A percentile compares a stretch with the other conserved stretches of the same genome.
These are phyloP conservation scores for Metschnikowia corniflorae DNA, from an alignment of 805 yeast genomes.

Conservation along the genomic window DNA sequence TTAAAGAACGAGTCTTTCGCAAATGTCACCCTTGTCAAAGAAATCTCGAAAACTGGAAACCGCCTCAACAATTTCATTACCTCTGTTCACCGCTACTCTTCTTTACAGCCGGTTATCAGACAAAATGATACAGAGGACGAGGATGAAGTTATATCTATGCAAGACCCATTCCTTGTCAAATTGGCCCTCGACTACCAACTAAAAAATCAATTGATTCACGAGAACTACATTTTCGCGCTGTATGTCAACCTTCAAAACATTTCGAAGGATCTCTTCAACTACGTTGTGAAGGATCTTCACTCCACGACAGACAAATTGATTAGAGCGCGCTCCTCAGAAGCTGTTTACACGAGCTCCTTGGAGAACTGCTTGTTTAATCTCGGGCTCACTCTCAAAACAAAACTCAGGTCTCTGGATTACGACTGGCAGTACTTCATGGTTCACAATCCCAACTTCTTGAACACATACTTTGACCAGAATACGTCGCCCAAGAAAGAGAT, in stretches of 20 bases:
- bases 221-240: conserved; percentile 41
- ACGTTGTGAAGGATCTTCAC: conserved; percentile 36
- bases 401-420: conserved; percentile 22
- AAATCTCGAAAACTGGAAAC: conserved; percentile 56
- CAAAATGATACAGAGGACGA: conserved; percentile 23
- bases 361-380: conserved; percentile 19
- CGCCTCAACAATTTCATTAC: conserved; percentile 38
- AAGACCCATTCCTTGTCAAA: conserved; percentile 42
- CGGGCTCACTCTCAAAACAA: conserved; percentile 24
- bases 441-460: conserved; percentile 27
- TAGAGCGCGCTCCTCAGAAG: conserved; percentile 24
- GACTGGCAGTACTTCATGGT: conserved; percentile 41
- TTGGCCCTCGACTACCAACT: conserved; percentile 38
- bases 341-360: conserved; percentile 17
- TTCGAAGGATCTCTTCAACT: conserved; percentile 35
- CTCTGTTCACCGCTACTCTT: conserved; percentile 33
- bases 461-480: conserved; percentile 19
- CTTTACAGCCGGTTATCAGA: conserved; percentile 29
- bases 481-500: conserved; percentile 18
- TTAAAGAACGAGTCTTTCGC: conserved; percentile 41
- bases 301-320: conserved; percentile 32
- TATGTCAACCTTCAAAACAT: conserved; percentile 41
- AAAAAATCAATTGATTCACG: conserved; percentile 39
- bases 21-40: conserved; percentile 32
- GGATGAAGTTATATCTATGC: conserved; percentile 27